Conservation (phyloP, 169 alveolate genomes). For the Eimeria acervulina region DNA sequence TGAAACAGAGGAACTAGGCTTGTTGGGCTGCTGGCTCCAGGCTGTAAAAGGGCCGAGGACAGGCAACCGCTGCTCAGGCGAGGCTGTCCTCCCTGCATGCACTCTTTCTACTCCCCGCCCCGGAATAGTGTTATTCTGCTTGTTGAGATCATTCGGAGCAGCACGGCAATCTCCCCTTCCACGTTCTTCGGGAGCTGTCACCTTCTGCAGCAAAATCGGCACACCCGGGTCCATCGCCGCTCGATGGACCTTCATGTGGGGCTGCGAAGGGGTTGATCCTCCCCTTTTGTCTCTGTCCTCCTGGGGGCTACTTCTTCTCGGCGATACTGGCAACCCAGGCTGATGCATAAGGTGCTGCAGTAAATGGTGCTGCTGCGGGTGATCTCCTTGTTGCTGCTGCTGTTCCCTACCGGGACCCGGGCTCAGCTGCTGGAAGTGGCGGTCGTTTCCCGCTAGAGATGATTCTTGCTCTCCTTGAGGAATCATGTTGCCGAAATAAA, state of each 20-base stretch:
- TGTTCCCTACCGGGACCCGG: neutral
- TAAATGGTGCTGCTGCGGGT: neutral
- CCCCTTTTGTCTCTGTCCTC: neutral
- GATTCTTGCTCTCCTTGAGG: neutral
- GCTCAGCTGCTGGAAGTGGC: neutral
- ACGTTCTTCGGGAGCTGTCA: neutral
- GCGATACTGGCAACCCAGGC: neutral
- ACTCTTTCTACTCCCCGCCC: neutral
- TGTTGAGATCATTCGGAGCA: neutral
- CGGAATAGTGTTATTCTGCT: neutral
- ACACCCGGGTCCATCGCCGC: neutral
- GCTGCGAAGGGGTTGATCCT: neutral
- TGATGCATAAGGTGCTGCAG: conserved; percentile 4
- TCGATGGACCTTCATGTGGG: neutral
- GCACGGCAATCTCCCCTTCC: neutral
- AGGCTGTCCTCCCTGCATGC: neutral
- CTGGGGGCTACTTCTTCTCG: neutral
- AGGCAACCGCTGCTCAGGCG: neutral
- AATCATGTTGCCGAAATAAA: neutral
- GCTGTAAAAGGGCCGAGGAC: neutral
- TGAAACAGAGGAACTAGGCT: neutral
- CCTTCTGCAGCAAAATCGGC: neutral
- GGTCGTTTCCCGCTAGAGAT: neutral
- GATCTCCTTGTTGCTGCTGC: neutral
- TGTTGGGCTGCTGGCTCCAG: neutral